phyloP scores from a whole-genome alignment of 2,329 filamentous ascomycete genomes.

The Colletotrichum lupini region DNA sequence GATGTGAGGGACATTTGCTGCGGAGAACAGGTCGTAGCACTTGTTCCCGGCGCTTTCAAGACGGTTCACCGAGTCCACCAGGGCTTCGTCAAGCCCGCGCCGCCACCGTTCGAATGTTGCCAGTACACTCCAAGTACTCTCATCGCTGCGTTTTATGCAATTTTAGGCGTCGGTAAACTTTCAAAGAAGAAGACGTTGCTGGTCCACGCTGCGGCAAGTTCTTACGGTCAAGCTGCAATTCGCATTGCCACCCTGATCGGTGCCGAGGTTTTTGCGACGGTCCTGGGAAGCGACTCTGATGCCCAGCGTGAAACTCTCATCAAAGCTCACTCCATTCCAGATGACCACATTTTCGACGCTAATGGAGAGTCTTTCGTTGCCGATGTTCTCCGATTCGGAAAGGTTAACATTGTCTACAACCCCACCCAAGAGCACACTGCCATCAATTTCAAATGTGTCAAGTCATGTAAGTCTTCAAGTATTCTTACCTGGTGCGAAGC shows the following conservation, averaged over 20 bases:
- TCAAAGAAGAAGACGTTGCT: constrained; percentile 48
- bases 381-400: constrained; percentile 44
- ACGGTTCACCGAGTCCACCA: constrained; percentile 47
- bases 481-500: neutral
- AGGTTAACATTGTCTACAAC: constrained; percentile 49
- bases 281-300: constrained; percentile 41
- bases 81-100: constrained; percentile 47
- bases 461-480: constrained; percentile 46
- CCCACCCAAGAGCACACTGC: constrained; percentile 51
- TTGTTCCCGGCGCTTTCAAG: constrained; percentile 49
- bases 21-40: constrained; percentile 55
- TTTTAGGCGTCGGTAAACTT: constrained; percentile 46
- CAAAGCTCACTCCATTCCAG: constrained; percentile 44
- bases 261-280: constrained; percentile 55
- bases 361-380: constrained; percentile 48
- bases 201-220: constrained; percentile 56
- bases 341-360: constrained; percentile 50
- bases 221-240: constrained; percentile 56
- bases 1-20: constrained; percentile 44
- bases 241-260: constrained; percentile 50
- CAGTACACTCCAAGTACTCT: constrained; percentile 48
- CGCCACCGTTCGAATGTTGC: neutral
- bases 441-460: constrained; percentile 47
- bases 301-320: constrained; percentile 52
- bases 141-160: constrained; percentile 54